phyloP scores from a whole-genome alignment of 2,329 filamentous ascomycete species.

The Botrytis pseudocinerea region DNA sequence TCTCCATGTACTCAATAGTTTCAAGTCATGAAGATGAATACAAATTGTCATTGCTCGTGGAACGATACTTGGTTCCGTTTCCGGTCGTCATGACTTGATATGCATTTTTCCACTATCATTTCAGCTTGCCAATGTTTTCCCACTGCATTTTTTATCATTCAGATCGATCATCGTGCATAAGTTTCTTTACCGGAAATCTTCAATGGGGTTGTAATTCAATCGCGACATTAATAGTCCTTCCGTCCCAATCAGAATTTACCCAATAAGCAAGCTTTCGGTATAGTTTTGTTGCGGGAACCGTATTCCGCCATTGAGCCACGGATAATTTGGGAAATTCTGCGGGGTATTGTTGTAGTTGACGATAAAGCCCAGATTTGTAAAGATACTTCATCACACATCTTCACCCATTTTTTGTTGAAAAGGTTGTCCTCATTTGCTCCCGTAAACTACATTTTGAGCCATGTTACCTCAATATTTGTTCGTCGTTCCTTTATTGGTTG shows the following conservation, averaged over 20 bases:
- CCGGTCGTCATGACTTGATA: background rate
- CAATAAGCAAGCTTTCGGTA: background rate
- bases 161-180: background rate
- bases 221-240: background rate
- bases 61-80: background rate
- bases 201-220: background rate
- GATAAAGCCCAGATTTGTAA: background rate
- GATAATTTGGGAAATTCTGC: background rate
- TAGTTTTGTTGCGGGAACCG: constrained; percentile 2
- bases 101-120: background rate
- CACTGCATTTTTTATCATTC: background rate
- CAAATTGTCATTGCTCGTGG: background rate
- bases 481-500: background rate
- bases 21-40: background rate
- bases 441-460: background rate
- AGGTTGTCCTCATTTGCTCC: background rate
- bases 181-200: background rate
- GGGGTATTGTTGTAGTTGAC: background rate
- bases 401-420: background rate
- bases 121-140: background rate
- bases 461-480: constrained; percentile 3
- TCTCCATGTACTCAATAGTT: background rate
- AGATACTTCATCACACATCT: background rate
- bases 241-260: constrained; percentile 16
- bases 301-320: background rate